Base-by-base conservation (phyloP, 2,329 filamentous ascomycete species). In the Alternaria burnsii region DNA sequence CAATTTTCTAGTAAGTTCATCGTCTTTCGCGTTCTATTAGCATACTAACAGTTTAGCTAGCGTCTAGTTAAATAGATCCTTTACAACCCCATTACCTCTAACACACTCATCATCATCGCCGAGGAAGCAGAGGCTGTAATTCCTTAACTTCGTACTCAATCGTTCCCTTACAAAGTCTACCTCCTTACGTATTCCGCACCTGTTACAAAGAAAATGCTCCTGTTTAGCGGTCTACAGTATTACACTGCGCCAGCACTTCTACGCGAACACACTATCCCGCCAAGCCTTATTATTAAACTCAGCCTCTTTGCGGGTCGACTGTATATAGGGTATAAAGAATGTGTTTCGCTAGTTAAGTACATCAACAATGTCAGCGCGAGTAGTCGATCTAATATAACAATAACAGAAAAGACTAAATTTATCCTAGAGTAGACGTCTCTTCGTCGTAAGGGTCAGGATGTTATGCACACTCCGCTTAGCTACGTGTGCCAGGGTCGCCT, bases 71-170 rank as follows among this genome's bases (percentile, higher is more conserved):
- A 86, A 47, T 90, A 86, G 87, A 71, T 90, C 3, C 75, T 90
- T 0, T 88, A 83, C 82, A 85, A 82, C 60, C 64, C 69, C 0
- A 28, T 62, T 0, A 77, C 78, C 0, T 69, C 84, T 6, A 82
- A 79, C 0, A 87, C 83, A 0, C 62, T 90, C 0, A 71, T 90
- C 2, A 65, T 90, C 2, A 86, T 86, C 24, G 84, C 87, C 0
- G 87, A 90, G 65, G 88, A 91, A 68, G 86, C 82, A 0, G 87
- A 90, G 61, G 44, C 68, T 0, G 57, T 89, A 0, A 78, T 90
- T 4, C 78, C 80, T 0, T 58, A 78, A 1, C 64, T 88, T 44
- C 70, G 69, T 44, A 12, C 10, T 26, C 47, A 58, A 9, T 18
- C 47, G 0, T 11, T 18, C 0, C 40, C 48, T 11, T 26, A 26